Conservation (phyloP, 768 basidiomycete species). For the Xanthoconium purpureum region DNA sequence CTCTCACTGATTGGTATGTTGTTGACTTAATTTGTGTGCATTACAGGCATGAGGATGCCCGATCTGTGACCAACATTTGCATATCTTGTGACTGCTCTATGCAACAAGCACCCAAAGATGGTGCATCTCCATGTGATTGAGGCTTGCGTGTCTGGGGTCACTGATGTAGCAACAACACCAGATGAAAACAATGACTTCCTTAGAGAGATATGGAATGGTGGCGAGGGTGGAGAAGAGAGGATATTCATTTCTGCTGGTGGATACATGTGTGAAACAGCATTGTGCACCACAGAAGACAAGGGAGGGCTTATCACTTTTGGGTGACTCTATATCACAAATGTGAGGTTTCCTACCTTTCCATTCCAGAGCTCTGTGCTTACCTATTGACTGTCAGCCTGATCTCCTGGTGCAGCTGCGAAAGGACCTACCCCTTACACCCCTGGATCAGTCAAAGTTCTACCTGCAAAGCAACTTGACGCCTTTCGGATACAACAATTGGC, state of each 20-base stretch:
- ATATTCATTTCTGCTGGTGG: no score
- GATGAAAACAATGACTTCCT: no score
- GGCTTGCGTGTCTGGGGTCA: no score
- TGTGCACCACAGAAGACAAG: neutral
- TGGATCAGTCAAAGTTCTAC: neutral
- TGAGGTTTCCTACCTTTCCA: neutral
- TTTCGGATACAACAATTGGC: no score
- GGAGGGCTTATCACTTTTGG: neutral
- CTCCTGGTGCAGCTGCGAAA: conserved; percentile 27
- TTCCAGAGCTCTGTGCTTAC: neutral
- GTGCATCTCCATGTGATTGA: no score
- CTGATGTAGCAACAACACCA: no score
- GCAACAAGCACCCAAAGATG: no score
- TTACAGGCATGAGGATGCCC: no score
- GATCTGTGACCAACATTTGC: no score
- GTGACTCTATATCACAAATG: neutral
- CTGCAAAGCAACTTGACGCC: neutral
- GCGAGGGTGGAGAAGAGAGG: neutral
- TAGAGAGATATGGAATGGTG: no score
- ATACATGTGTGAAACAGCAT: neutral
- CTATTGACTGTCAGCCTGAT: conserved; percentile 24
- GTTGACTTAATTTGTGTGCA: no score
- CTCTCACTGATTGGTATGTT: neutral
- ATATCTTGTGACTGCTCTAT: no score
- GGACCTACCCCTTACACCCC: conserved; percentile 14